phyloP scores from a whole-genome alignment of 1,139 yeast species.

The Wickerhamomyces sp. region DNA sequence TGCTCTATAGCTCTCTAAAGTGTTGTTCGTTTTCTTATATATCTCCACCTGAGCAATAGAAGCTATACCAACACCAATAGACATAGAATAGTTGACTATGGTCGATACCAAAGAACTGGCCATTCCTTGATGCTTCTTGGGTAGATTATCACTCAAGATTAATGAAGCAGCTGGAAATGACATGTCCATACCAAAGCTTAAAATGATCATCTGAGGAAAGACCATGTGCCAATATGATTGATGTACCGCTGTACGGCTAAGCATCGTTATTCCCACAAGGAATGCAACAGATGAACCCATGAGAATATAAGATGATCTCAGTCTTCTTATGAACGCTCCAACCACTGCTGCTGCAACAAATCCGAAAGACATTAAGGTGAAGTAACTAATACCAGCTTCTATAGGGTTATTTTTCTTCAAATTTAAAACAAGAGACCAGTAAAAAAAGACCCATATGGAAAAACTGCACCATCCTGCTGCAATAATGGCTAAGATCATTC shows the following conservation, averaged over 20 bases:
- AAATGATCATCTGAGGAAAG: conserved; percentile 44
- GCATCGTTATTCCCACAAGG: conserved; percentile 43
- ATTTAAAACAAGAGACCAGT: conserved; percentile 37
- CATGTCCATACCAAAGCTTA: conserved; percentile 57
- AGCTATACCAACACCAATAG: conserved; percentile 48
- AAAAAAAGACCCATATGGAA: conserved; percentile 44
- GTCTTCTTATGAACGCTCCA: conserved; percentile 37
- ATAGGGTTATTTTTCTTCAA: conserved; percentile 42
- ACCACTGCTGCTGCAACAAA: conserved; percentile 41
- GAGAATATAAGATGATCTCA: conserved; percentile 42
- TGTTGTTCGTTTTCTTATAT: conserved; percentile 21
- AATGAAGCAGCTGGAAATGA: conserved; percentile 56
- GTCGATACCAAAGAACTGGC: conserved; percentile 56
- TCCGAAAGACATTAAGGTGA: conserved; percentile 45
- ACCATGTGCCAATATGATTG: conserved; percentile 43
- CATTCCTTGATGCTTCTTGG: conserved; percentile 52
- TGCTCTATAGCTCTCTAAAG: conserved; percentile 37
- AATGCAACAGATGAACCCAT: conserved; percentile 42
- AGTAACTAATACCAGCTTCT: conserved; percentile 39
- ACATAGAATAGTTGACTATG: conserved; percentile 49
- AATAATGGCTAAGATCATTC: conserved; percentile 31
- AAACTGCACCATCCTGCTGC: conserved; percentile 56
- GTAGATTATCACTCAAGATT: conserved; percentile 46
- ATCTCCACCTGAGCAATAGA: conserved; percentile 43
- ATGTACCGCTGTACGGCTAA: conserved; percentile 44